A percentile compares a stretch with the other conserved stretches of the same genome.
Conservation (phyloP, 2,329 filamentous ascomycete species). For the Sporothrix schenckii region DNA sequence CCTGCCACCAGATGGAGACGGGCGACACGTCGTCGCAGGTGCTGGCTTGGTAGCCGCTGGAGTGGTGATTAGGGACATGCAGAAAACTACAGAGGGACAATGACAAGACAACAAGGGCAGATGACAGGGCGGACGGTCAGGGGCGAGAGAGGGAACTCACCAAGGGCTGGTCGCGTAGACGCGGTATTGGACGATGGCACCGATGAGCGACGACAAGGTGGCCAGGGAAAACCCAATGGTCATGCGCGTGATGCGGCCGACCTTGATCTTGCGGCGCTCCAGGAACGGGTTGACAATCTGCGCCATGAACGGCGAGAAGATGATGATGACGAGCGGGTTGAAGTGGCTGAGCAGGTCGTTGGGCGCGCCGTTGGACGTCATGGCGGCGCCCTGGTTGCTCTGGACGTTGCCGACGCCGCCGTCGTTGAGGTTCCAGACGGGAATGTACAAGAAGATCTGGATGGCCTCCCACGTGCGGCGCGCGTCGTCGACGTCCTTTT, state of each 20-base stretch:
- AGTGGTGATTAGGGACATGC: too few relatives aligned
- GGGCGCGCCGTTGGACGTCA: conserved; percentile 53
- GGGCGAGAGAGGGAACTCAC: conserved; percentile 42
- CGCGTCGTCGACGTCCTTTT: conserved; percentile 69
- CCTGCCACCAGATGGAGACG: conserved; percentile 58
- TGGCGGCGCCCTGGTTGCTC: conserved; percentile 48
- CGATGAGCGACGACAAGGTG: conserved; percentile 50
- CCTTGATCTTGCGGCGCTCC: conserved; percentile 54
- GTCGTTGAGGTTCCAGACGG: conserved; percentile 47
- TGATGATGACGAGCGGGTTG: conserved; percentile 61
- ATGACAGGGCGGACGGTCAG: too few relatives aligned
- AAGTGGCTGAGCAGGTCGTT: conserved; percentile 65
- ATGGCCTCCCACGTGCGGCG: conserved; percentile 53
- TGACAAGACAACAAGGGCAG: too few relatives aligned
- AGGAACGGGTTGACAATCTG: conserved; percentile 60
- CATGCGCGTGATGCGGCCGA: conserved; percentile 61
- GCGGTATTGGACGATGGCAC: conserved; percentile 58
- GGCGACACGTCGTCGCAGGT: conserved; percentile 45
- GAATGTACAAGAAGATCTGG: conserved; percentile 49
- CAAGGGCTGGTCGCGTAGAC: conserved; percentile 58
- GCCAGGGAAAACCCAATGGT: conserved; percentile 58
- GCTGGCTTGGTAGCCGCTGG: conserved; percentile 48
- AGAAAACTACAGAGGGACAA: too few relatives aligned
- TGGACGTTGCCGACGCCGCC: conserved; percentile 45
- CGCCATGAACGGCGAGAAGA: conserved; percentile 58